A percentile compares a stretch with the other conserved stretches of the same genome.
Evolutionary conservation across 1,139 yeast species (phyloP).

Genomic region (Dujonia santamariae): DNA sequence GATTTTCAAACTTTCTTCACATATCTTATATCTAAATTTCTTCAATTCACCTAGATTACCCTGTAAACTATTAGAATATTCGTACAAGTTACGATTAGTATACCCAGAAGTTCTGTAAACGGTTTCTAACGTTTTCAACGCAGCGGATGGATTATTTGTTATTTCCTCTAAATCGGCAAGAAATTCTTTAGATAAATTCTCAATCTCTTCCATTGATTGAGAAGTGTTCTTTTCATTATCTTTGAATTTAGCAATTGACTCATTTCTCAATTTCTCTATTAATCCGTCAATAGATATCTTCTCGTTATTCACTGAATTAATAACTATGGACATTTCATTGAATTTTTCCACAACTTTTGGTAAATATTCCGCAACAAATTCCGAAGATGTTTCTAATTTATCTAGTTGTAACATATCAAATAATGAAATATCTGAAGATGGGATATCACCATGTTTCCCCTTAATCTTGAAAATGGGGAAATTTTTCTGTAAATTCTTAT

Average conservation of each 20-base stretch:
- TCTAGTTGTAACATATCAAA: constrained; percentile 25
- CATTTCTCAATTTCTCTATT: constrained; percentile 33
- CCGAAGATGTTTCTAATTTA: constrained; percentile 21
- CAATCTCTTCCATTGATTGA: constrained; percentile 2
- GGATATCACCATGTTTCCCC: constrained; percentile 9
- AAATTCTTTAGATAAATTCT: constrained; percentile 7
- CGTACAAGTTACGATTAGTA: not conserved
- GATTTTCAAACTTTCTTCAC: constrained; percentile 20
- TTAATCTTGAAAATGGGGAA: constrained; percentile 28
- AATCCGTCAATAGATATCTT: constrained; percentile 27
- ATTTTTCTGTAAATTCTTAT: constrained; percentile 28
- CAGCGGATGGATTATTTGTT: constrained; percentile 2
- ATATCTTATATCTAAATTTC: constrained; percentile 26
- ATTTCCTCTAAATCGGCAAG: constrained; percentile 17
- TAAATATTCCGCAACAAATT: constrained; percentile 21
- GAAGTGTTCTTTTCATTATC: constrained; percentile 9
- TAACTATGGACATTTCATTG: constrained; percentile 36
- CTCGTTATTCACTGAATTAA: constrained; percentile 25
- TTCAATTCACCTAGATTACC: constrained; percentile 15
- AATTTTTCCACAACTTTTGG: constrained; percentile 33
- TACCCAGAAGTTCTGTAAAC: not conserved
- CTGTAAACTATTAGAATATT: constrained; percentile 13
- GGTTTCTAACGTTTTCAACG: not conserved
- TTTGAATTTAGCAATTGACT: constrained; percentile 32
- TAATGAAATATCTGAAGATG: constrained; percentile 14